Evolutionary conservation across 805 yeast species (phyloP).

Genomic region (Debaryomyces maramus): DNA sequence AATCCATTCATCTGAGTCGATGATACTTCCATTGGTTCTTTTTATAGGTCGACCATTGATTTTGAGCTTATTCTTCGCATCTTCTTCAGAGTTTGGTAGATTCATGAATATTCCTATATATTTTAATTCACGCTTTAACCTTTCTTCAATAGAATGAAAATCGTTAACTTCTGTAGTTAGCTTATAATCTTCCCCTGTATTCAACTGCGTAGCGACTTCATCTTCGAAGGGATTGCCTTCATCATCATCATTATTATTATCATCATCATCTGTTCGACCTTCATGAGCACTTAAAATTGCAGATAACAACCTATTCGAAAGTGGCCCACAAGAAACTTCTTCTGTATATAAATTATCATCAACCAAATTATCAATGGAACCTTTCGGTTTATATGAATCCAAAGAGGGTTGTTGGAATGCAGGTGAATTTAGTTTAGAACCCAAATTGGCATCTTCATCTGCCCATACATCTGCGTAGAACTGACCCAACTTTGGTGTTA

Average conservation of each 20-base stretch:
- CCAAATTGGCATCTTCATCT: conserved; percentile 63
- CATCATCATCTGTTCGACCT: conserved; percentile 25
- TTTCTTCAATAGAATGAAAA: conserved; percentile 79
- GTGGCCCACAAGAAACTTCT: conserved; percentile 84
- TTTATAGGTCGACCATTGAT: conserved; percentile 22
- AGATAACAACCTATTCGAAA: conserved; percentile 77
- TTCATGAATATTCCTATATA: conserved; percentile 89
- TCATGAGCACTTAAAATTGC: conserved; percentile 63
- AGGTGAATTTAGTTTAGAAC: conserved; percentile 47
- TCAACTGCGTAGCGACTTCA: conserved; percentile 37
- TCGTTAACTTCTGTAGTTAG: conserved; percentile 55
- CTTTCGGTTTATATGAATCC: conserved; percentile 55
- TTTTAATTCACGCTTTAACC: conserved; percentile 82
- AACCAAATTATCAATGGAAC: conserved; percentile 53
- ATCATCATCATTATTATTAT: conserved; percentile 17
- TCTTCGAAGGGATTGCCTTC: conserved; percentile 23
- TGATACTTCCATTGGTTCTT: conserved; percentile 26
- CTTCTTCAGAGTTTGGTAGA: conserved; percentile 35
- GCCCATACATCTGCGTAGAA: conserved; percentile 83
- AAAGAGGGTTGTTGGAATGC: conserved; percentile 43
- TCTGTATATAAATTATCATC: conserved; percentile 71
- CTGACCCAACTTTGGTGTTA: conserved; percentile 84
- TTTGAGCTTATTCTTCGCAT: conserved; percentile 27
- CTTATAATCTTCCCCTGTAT: conserved; percentile 35
- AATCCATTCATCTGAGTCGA: conserved; percentile 71